A percentile compares a stretch with the other conserved stretches of the same genome.
Conservation (phyloP, 768 basidiomycete genomes). For the Coprinellus micaceus region DNA sequence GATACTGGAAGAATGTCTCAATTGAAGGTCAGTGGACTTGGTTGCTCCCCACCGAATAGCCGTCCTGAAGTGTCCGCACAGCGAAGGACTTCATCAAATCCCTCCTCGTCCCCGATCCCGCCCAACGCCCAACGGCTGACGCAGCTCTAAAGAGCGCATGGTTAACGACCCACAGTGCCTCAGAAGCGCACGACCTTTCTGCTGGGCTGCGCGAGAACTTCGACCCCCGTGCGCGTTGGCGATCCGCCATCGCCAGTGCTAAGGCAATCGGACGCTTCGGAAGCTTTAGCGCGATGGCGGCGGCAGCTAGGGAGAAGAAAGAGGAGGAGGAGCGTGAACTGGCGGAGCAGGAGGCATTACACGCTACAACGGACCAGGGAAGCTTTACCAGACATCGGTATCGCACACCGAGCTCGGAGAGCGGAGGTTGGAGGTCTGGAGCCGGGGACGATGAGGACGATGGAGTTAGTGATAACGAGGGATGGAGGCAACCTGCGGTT, state of each 20-base stretch:
- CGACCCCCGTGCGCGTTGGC: constrained; percentile 71
- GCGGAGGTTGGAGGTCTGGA: constrained; percentile 29
- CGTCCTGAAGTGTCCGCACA: constrained; percentile 23
- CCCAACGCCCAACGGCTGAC: constrained; percentile 64
- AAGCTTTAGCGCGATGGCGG: constrained; percentile 20
- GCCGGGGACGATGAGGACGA: constrained; percentile 10
- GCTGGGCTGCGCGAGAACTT: constrained; percentile 79
- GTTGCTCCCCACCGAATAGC: too few relatives aligned
- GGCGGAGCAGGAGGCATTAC: too few relatives aligned
- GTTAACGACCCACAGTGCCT: constrained; percentile 64
- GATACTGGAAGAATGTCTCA: constrained; percentile 92
- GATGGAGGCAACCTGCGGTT: constrained; percentile 1
- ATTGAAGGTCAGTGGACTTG: constrained; percentile 60
- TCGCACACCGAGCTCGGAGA: constrained; percentile 20
- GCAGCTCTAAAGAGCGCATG: constrained; percentile 74
- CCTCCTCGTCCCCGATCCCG: constrained; percentile 69
- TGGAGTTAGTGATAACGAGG: constrained; percentile 29
- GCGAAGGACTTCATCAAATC: constrained; percentile 82
- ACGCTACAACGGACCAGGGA: neutral
- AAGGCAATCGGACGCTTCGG: constrained; percentile 40
- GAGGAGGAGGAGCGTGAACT: constrained; percentile 19
- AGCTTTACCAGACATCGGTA: neutral
- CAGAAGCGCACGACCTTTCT: constrained; percentile 71
- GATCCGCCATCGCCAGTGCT: constrained; percentile 57
- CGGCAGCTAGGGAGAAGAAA: constrained; percentile 12